Conservation (phyloP, 106 monocot species). For the Triglochin maritima region DNA sequence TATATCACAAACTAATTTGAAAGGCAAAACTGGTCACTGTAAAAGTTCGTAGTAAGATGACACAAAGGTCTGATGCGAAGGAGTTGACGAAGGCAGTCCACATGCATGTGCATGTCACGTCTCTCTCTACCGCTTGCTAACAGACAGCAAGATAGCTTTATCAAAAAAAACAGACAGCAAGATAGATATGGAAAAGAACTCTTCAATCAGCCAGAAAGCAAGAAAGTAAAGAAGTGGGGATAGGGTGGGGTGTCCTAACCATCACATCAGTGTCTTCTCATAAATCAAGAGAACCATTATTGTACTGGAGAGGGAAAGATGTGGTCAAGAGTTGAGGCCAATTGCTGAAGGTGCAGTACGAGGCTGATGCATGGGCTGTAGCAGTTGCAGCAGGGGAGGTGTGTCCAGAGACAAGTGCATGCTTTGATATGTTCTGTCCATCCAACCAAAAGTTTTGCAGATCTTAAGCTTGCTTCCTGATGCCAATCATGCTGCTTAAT, state of each 20-base stretch:
- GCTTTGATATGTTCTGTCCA: too few species aligned
- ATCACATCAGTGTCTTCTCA: constrained; percentile 6
- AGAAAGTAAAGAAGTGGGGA: background rate
- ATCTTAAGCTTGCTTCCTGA: too few species aligned
- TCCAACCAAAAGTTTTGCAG: too few species aligned
- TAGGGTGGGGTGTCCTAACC: constrained; percentile 1
- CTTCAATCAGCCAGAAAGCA: too few species aligned
- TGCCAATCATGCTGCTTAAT: too few species aligned
- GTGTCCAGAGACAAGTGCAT: too few species aligned
- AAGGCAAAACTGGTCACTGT: background rate
- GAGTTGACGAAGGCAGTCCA: background rate
- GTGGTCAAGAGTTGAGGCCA: constrained; percentile 8
- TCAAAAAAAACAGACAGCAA: background rate
- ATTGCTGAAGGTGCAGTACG: background rate
- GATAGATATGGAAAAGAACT: background rate
- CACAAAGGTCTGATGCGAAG: background rate
- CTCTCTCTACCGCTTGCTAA: background rate
- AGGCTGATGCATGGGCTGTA: too few species aligned
- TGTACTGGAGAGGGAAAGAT: constrained; percentile 2
- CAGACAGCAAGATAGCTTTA: background rate
- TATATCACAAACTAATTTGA: background rate
- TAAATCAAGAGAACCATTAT: constrained; percentile 5
- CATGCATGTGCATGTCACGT: background rate
- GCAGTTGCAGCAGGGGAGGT: too few species aligned
- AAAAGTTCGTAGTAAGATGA: too few species aligned